Conservation (phyloP, 2,329 filamentous ascomycete genomes). For the Coccinonectria pachysandricola region DNA sequence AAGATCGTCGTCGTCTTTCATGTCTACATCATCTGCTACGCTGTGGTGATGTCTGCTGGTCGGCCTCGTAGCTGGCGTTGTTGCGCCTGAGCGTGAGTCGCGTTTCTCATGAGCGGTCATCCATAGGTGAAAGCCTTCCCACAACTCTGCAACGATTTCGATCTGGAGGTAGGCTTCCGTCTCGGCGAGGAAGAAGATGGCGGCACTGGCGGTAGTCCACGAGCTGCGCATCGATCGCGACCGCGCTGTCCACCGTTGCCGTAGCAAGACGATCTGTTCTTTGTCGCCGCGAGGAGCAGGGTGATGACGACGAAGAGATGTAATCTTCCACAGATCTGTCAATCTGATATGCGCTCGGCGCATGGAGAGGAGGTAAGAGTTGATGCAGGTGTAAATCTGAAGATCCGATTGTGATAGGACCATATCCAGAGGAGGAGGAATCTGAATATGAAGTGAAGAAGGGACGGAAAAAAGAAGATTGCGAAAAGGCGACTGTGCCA, state of each 20-base stretch:
- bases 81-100: slow-evolving; percentile 12
- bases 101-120: slow-evolving; percentile 39
- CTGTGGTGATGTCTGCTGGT: slow-evolving; percentile 1
- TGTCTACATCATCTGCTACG: slow-evolving; percentile 6
- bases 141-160: slow-evolving; percentile 73
- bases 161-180: slow-evolving; percentile 82
- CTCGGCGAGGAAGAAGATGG: slow-evolving; percentile 82
- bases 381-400: slow-evolving; percentile 71
- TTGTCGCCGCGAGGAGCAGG: slow-evolving; percentile 57
- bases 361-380: slow-evolving; percentile 77
- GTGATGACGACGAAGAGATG: slow-evolving; percentile 64
- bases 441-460: slow-evolving; percentile 55
- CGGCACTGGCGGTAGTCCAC: slow-evolving; percentile 83
- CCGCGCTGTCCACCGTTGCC: slow-evolving; percentile 54
- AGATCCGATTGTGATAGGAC: slow-evolving; percentile 72
- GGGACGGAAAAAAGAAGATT: slow-evolving; percentile 75
- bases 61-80: slow-evolving; percentile 12
- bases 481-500: slow-evolving; percentile 53
- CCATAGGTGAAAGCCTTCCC: slow-evolving; percentile 72
- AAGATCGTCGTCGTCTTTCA: slow-evolving; percentile 18
- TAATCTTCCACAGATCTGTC: slow-evolving; percentile 78
- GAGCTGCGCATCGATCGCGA: slow-evolving; percentile 63
- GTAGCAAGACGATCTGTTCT: slow-evolving; percentile 48
- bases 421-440: slow-evolving; percentile 73
- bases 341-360: slow-evolving; percentile 77